Evolutionary conservation across 177 flowering plant species (phyloP).

Genomic region (Vitis hybrid): DNA sequence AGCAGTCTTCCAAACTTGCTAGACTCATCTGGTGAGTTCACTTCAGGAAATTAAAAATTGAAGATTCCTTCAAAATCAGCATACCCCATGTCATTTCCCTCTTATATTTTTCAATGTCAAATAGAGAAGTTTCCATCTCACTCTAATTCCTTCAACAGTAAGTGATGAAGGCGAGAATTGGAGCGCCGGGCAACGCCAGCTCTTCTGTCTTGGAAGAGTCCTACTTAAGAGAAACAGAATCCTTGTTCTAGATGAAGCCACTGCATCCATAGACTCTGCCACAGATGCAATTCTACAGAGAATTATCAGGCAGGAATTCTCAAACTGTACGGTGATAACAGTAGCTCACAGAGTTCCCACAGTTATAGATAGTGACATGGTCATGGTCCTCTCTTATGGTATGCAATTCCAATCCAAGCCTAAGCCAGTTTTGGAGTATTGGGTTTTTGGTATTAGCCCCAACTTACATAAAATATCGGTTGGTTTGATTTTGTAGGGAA

Average conservation of each 20-base stretch:
- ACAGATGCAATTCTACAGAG: conserved; percentile 70
- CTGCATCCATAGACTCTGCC: conserved; percentile 75
- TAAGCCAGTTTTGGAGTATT: too few relatives aligned
- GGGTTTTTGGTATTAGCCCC: not conserved
- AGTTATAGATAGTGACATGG: conserved; percentile 83
- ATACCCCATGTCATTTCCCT: too few relatives aligned
- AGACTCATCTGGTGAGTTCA: conserved; percentile 66
- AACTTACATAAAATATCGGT: not conserved
- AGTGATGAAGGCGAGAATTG: conserved; percentile 80
- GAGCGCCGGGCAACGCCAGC: conserved; percentile 80
- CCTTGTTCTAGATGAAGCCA: conserved; percentile 82
- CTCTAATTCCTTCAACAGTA: conserved; percentile 32
- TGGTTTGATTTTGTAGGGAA: conserved; percentile 42
- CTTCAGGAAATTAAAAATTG: not conserved
- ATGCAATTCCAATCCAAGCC: conserved; percentile 4
- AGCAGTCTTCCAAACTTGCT: conserved; percentile 58
- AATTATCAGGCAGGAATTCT: conserved; percentile 67
- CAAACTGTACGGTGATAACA: conserved; percentile 63
- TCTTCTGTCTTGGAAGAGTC: conserved; percentile 75
- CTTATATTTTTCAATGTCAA: not conserved
- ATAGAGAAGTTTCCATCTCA: conserved; percentile 5
- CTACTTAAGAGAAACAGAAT: conserved; percentile 59
- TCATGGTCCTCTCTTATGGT: conserved; percentile 87
- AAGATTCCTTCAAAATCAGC: too few relatives aligned
- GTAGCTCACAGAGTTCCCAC: conserved; percentile 89